Base-by-base conservation (phyloP, 805 yeast genomes). In the Huiozyma naganishii region DNA sequence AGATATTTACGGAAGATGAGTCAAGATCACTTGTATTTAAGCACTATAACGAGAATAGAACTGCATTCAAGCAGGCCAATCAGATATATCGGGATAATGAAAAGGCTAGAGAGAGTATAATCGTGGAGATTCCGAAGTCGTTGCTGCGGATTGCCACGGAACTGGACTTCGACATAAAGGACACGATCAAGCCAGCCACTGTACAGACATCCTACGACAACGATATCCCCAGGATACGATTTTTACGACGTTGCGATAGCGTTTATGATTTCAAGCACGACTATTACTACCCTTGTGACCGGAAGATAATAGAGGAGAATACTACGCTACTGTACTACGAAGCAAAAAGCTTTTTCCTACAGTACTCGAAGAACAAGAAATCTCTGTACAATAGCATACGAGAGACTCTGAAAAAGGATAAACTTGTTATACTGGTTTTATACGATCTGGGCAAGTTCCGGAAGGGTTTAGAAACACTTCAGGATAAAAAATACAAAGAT, bases 271-370 rank as follows among this genome's bases (percentile, higher is more conserved):
- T 62, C 7, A 54, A 54, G 1, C 64, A 66, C 28, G 83, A 78
- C 46, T 52, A 72, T 0, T 82, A 78, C 49, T 67, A 74, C 7
- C 89, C 89, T 0, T 65, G 73, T 40, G 63, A 59, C 0, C 59
- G 68, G 1, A 62, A 55, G 29, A 53, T 68, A 2, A 46, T 67
- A 1, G 63, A 66, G 6, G 88, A 81, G 52, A 61, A 60, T 8
- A 64, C 65, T 1, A 46, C 66, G 3, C 66, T 74, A 1, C 46
- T 80, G 1, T 66, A 70, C 39, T 77, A 70, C 48, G 65, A 68
- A 5, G 76, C 80, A 0, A 59, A 62, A 7, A 70, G 69, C 1
- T 68, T 80, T 36, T 62, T 72, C 6, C 59, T 55, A 5, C 47
- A 54, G 32, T 59, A 70, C 41, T 48, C 57, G 30, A 50, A 50